Percentiles rank a stretch among this genome's conserved stretches.
Conservation (phyloP, 192 early-diverging fungal species). For the Umbelopsis sp. region DNA sequence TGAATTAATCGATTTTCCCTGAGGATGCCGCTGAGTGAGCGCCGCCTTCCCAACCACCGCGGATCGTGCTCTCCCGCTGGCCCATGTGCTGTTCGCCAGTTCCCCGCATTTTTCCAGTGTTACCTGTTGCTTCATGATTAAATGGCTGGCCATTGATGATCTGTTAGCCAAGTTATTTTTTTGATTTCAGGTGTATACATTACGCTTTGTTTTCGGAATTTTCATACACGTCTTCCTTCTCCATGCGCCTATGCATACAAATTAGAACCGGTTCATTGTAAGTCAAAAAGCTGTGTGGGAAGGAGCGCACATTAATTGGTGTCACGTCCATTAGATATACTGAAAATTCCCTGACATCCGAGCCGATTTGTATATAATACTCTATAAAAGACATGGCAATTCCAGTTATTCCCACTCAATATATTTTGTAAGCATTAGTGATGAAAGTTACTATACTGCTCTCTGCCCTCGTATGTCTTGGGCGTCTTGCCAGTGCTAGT, state of each 20-base stretch:
- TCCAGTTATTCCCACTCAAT: neutral
- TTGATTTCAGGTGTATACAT: neutral
- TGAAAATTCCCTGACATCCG: neutral
- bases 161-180: neutral
- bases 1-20: no score
- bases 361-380: neutral
- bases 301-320: neutral
- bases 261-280: no score
- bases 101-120: conserved; percentile 14
- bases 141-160: no score
- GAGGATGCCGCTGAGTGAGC: no score
- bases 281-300: neutral
- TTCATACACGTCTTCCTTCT: no score
- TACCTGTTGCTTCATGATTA: neutral
- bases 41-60: neutral
- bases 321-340: conserved; percentile 8
- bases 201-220: no score
- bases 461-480: neutral
- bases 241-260: no score
- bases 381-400: neutral
- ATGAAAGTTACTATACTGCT: neutral
- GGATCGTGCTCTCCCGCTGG: neutral
- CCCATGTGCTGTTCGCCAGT: neutral
- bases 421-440: no score
- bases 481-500: neutral